A percentile compares a stretch with the other conserved stretches of the same genome.
phyloP scores from a whole-genome alignment of 345 rosid genomes.

The Pistacia vera region DNA sequence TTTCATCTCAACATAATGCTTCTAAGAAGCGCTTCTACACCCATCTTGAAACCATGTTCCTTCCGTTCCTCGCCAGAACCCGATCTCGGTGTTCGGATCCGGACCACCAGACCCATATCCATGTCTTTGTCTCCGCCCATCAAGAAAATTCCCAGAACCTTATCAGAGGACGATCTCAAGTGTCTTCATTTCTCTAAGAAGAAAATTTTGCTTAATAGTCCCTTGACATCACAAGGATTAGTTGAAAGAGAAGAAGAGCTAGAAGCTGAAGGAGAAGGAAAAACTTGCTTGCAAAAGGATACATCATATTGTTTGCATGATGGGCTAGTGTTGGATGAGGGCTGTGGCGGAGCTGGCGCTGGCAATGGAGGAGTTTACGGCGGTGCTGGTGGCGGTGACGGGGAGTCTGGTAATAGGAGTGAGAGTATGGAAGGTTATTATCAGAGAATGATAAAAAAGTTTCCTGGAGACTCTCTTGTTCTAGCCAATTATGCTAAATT shows the following conservation, averaged over 20 bases:
- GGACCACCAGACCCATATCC: slow-evolving; percentile 22
- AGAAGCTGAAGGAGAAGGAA: slow-evolving; percentile 16
- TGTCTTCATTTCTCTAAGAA: slow-evolving; percentile 17
- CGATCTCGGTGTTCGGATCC: slow-evolving; percentile 12
- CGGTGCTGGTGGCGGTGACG: slow-evolving; percentile 13
- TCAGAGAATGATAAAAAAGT: slow-evolving; percentile 40
- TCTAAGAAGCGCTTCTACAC: slow-evolving; percentile 43
- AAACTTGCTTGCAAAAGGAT: slow-evolving; percentile 5
- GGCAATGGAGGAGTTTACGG: background rate
- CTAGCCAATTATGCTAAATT: slow-evolving; percentile 59
- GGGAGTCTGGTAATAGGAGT: slow-evolving; percentile 26
- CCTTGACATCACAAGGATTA: slow-evolving; percentile 4
- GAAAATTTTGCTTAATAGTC: background rate
- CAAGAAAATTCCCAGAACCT: slow-evolving; percentile 26
- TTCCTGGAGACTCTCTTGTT: slow-evolving; percentile 49
- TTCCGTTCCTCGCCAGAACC: slow-evolving; percentile 18
- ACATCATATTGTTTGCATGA: slow-evolving; percentile 5
- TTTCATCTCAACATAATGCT: slow-evolving; percentile 26
- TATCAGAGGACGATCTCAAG: slow-evolving; percentile 30
- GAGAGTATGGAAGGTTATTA: slow-evolving; percentile 47
- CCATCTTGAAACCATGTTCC: slow-evolving; percentile 21
- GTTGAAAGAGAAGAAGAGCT: background rate
- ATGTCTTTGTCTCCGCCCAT: slow-evolving; percentile 17
- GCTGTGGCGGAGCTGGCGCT: background rate
- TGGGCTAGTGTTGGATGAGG: slow-evolving; percentile 10